Evolutionary conservation across 257 asterid genomes (phyloP), one percentile per base, ranked within the genome.

Genomic region (Nicotiana paniculata): DNA sequence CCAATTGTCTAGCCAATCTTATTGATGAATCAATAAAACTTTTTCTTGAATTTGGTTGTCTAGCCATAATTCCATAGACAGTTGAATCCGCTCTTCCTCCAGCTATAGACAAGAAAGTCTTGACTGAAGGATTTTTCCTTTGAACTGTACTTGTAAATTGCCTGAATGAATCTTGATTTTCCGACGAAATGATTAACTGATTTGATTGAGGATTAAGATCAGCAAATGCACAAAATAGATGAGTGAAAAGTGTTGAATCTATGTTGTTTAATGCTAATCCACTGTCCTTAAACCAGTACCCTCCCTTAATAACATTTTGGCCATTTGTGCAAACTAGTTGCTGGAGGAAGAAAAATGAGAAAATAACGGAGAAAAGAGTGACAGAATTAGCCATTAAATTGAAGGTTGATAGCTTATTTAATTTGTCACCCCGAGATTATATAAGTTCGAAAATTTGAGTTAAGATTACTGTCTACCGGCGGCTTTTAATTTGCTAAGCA

Each of bases 141-240:
- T 24, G 84, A 54, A 91, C 93, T 2, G 90, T 87, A 6, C 16
- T 15, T 7, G 94, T 88, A 85, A 89, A 91, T 35, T 83, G 88
- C 1, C 85, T 62, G 77, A 91, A 91, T 0, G 88, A 26, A 63
- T 82, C 87, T 39, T 76, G 48, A 77, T 86, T 66, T 2, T 89
- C 15, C 74, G 94, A 9, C 51, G 89, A 63, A 77, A 91, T 58
- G 13, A 88, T 61, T 75, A 89, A 75, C 69, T 84, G 85, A 24
- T 84, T 46, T 79, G 89, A 75, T n/a, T 79, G 74, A 4, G 92
- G 28, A n/a, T 88, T 78, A 72, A 91, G 87, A 48, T 83, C 35
- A n/a, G 92, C 89, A 67, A 91, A 91, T 8, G 92, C 92, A 62
- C 89, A 91, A 72, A 89, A 89, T 59, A 91, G 82, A 68, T 91